phyloP scores from a whole-genome alignment of 345 rosid species.

The Rhodomyrtus tomentosa region DNA sequence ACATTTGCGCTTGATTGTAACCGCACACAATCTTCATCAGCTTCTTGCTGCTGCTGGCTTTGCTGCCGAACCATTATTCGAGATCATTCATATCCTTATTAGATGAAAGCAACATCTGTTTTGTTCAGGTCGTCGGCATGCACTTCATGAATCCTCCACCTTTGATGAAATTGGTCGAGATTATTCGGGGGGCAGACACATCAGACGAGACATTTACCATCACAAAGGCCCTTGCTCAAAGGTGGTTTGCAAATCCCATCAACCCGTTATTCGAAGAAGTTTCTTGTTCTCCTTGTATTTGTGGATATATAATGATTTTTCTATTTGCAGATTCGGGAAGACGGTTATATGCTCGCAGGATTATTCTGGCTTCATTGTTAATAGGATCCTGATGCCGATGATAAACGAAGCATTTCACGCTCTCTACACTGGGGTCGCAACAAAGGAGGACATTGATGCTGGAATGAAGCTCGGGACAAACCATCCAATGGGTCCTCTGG shows the following conservation, averaged over 20 bases:
- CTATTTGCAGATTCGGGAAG: constrained; percentile 59
- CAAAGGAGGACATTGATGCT: constrained; percentile 79
- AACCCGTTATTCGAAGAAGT: background rate
- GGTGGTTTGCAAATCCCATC: constrained; percentile 20
- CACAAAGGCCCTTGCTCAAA: constrained; percentile 65
- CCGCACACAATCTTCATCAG: background rate
- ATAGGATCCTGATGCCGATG: constrained; percentile 94
- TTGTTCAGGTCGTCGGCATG: constrained; percentile 68
- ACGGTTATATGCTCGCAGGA: constrained; percentile 67
- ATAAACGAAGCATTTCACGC: constrained; percentile 82
- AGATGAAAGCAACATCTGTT: background rate
- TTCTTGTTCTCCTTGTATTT: no score
- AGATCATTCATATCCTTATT: background rate
- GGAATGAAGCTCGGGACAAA: constrained; percentile 92
- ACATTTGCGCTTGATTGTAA: background rate
- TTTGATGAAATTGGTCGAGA: constrained; percentile 84
- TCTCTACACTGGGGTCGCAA: constrained; percentile 83
- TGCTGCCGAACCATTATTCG: background rate
- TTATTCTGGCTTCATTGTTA: constrained; percentile 72
- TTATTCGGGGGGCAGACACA: constrained; percentile 78
- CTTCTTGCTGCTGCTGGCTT: background rate
- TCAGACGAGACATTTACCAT: constrained; percentile 56
- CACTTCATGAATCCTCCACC: constrained; percentile 99
- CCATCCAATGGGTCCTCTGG: constrained; percentile 84
- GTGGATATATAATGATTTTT: background rate